A percentile compares a stretch with the other conserved stretches of the same genome.
Conservation (phyloP, 352 stramenopile genomes). For the Phytophthora niederhauseri region DNA sequence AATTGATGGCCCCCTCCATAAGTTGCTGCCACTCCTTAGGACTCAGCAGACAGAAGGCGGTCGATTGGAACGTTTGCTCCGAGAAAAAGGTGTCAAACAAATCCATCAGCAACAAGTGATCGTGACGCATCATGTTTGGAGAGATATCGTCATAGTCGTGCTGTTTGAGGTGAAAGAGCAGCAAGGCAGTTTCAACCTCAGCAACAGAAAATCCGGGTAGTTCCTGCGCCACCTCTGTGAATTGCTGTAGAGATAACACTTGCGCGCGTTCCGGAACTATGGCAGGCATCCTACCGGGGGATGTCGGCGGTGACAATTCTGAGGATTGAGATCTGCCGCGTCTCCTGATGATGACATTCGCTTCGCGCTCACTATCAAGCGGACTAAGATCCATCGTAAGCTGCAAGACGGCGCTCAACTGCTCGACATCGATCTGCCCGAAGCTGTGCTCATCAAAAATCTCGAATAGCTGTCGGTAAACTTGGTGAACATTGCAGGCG, state of each 20-base stretch:
- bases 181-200: conserved; percentile 29
- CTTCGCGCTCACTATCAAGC: conserved; percentile 31
- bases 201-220: conserved; percentile 18
- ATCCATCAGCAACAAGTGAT: neutral
- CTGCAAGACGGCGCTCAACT: conserved; percentile 19
- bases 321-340: conserved; percentile 5
- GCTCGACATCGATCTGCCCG: conserved; percentile 27
- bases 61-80: neutral
- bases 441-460: conserved; percentile 46
- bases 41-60: conserved; percentile 20
- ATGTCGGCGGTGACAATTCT: conserved; percentile 16
- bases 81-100: conserved; percentile 4
- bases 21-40: conserved; percentile 14
- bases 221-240: conserved; percentile 28
- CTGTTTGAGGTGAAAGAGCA: conserved; percentile 32
- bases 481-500: conserved; percentile 27
- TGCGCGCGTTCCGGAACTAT: neutral
- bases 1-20: neutral
- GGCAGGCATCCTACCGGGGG: neutral
- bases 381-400: conserved; percentile 10
- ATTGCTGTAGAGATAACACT: conserved; percentile 29
- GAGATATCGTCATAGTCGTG: neutral
- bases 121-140: neutral
- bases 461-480: conserved; percentile 49
- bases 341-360: conserved; percentile 6